Percentiles rank a stretch among this genome's conserved stretches.
These are phyloP conservation scores for Plasmodium berghei DNA, from an alignment of 169 alveolate genomes.

Conservation along the genomic window DNA sequence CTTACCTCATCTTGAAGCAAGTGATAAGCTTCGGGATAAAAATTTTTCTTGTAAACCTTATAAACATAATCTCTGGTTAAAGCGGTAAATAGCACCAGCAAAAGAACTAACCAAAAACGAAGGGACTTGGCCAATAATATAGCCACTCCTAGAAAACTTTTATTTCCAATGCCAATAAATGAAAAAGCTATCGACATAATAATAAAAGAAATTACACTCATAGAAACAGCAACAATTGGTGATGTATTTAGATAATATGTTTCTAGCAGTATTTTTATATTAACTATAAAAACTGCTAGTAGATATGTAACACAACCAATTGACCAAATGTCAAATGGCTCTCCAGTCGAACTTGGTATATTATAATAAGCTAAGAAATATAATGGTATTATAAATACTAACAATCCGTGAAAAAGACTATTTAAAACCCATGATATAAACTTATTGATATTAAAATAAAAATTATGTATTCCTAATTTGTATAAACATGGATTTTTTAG, in stretches of 20 bases:
- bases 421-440: conserved; percentile 85
- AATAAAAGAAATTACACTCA: conserved; percentile 79
- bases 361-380: conserved; percentile 78
- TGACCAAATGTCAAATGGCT: conserved; percentile 78
- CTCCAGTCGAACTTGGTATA: conserved; percentile 79
- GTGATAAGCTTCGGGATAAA: conserved; percentile 70
- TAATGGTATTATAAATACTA: conserved; percentile 79
- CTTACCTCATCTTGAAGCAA: conserved; percentile 39
- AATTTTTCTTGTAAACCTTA: conserved; percentile 64
- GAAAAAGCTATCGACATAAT: conserved; percentile 35
- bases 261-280: conserved; percentile 84
- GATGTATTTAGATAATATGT: conserved; percentile 81
- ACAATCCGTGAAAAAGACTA: conserved; percentile 82
- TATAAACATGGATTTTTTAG: conserved; percentile 83
- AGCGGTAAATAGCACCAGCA: conserved; percentile 39
- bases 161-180: conserved; percentile 67
- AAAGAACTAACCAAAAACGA: conserved; percentile 74
- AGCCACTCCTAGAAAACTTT: conserved; percentile 46
- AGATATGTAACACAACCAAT: conserved; percentile 79
- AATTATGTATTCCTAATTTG: conserved; percentile 83
- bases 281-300: conserved; percentile 83
- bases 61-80: conserved; percentile 54
- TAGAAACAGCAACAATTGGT: conserved; percentile 75
- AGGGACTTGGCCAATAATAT: conserved; percentile 16
- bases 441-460: conserved; percentile 80